Conservation (phyloP, 176 grass and related monocot species). For the Aegilops sharonensis region DNA sequence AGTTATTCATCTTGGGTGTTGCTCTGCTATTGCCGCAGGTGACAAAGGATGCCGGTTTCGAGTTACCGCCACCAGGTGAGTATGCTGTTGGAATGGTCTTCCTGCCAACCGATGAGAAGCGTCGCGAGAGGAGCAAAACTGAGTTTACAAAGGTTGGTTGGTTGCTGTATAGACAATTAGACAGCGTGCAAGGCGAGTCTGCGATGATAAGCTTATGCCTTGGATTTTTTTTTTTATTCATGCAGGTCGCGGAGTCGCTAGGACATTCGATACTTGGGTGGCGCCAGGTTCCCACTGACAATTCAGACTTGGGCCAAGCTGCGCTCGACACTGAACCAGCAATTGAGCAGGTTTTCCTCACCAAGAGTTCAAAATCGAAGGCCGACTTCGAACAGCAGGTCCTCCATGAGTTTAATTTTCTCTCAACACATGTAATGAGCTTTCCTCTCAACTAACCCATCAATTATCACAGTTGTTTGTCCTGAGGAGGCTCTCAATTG, state of each 20-base stretch:
- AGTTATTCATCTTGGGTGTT: constrained; percentile 21
- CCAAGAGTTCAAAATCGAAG: constrained; percentile 57
- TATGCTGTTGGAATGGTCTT: constrained; percentile 96
- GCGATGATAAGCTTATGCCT: constrained; percentile 20
- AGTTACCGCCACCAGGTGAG: constrained; percentile 64
- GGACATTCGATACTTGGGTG: constrained; percentile 89
- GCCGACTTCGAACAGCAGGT: constrained; percentile 90
- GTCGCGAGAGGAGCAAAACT: constrained; percentile 63
- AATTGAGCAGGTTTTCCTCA: constrained; percentile 88
- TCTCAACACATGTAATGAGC: not conserved
- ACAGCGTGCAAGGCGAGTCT: not conserved
- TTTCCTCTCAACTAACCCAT: constrained; percentile 21
- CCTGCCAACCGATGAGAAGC: constrained; percentile 74
- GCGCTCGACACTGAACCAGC: constrained; percentile 70
- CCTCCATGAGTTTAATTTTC: not conserved
- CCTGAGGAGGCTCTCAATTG: constrained; percentile 77
- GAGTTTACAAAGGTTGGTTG: constrained; percentile 77
- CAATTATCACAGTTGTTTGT: constrained; percentile 65
- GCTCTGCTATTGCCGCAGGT: constrained; percentile 46
- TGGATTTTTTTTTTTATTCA: not conserved
- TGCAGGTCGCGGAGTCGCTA: constrained; percentile 71
- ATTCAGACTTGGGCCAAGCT: constrained; percentile 80
- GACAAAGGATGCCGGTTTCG: constrained; percentile 74
- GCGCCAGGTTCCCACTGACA: constrained; percentile 83
- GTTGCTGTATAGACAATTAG: not conserved